phyloP scores from a whole-genome alignment of 1,139 yeast genomes.

The Geotrichum fermentans region DNA sequence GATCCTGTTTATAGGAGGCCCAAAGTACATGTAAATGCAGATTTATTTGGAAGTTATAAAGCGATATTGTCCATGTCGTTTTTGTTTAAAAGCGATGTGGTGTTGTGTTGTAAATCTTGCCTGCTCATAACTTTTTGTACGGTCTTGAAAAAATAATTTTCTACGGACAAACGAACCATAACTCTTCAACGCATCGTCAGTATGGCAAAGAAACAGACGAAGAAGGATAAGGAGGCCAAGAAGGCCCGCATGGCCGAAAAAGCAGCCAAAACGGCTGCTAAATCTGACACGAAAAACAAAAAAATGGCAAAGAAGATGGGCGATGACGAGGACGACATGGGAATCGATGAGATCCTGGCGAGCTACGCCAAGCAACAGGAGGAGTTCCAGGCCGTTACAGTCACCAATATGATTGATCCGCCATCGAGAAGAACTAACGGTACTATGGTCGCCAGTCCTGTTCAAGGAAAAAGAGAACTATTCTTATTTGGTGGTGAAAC shows the following conservation, averaged over 20 bases:
- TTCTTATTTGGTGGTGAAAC: slow-evolving; percentile 87
- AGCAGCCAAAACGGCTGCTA: slow-evolving; percentile 66
- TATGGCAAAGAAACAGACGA: slow-evolving; percentile 87
- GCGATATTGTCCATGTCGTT: too few species aligned
- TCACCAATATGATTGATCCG: slow-evolving; percentile 48
- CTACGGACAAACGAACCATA: too few species aligned
- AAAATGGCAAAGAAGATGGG: slow-evolving; percentile 71
- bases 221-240: slow-evolving; percentile 84
- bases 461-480: slow-evolving; percentile 71
- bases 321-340: slow-evolving; percentile 81
- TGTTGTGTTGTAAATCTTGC: too few species aligned
- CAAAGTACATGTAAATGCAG: too few species aligned
- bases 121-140: too few species aligned
- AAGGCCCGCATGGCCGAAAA: slow-evolving; percentile 86
- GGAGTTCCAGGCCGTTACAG: slow-evolving; percentile 63
- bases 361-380: slow-evolving; percentile 71
- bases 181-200: too few species aligned
- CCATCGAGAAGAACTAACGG: slow-evolving; percentile 73
- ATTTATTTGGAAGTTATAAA: too few species aligned
- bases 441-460: slow-evolving; percentile 69
- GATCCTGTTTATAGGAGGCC: too few species aligned
- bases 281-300: slow-evolving; percentile 69
- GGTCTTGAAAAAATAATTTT: too few species aligned
- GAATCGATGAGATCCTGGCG: slow-evolving; percentile 76
- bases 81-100: too few species aligned